A percentile compares a stretch with the other conserved stretches of the same genome.
Evolutionary conservation across 352 stramenopile species (phyloP).

Genomic region (Phytophthora quininea): DNA sequence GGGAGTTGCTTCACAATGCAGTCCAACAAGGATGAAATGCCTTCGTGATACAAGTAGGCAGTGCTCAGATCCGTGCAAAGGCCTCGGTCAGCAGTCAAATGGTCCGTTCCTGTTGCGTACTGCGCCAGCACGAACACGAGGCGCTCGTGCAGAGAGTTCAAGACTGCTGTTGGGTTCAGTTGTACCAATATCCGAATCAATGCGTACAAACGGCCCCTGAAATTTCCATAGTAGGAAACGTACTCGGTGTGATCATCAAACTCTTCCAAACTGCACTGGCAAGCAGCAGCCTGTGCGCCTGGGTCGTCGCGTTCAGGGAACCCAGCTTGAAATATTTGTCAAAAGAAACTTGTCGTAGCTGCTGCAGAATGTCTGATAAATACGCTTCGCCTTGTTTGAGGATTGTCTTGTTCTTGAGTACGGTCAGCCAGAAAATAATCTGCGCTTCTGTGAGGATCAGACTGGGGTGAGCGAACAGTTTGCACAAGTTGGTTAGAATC

Average conservation of each 20-base stretch:
- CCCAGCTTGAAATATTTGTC: constrained; percentile 85
- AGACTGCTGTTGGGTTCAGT: constrained; percentile 47
- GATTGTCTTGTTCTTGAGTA: constrained; percentile 74
- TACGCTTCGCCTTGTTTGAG: constrained; percentile 51
- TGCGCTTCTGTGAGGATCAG: constrained; percentile 74
- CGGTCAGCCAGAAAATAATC: constrained; percentile 73
- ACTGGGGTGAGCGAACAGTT: constrained; percentile 70
- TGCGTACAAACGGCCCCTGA: constrained; percentile 77
- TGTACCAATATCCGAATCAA: constrained; percentile 74
- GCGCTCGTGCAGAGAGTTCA: constrained; percentile 69
- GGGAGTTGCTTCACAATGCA: constrained; percentile 82
- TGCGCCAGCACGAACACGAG: constrained; percentile 58
- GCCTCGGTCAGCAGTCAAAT: constrained; percentile 47
- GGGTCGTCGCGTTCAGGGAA: constrained; percentile 63
- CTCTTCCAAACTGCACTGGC: constrained; percentile 55
- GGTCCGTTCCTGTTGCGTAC: constrained; percentile 52
- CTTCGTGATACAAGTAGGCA: constrained; percentile 79
- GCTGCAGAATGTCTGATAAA: constrained; percentile 41
- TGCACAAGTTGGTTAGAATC: constrained; percentile 55
- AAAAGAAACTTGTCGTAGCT: constrained; percentile 66
- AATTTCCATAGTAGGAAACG: constrained; percentile 78
- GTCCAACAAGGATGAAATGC: constrained; percentile 69
- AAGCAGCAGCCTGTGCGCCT: constrained; percentile 35
- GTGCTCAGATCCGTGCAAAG: constrained; percentile 71
- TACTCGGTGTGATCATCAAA: constrained; percentile 83